Base-by-base conservation (phyloP, 2,329 filamentous ascomycete genomes). In the Colletotrichum lindemuthianum region DNA sequence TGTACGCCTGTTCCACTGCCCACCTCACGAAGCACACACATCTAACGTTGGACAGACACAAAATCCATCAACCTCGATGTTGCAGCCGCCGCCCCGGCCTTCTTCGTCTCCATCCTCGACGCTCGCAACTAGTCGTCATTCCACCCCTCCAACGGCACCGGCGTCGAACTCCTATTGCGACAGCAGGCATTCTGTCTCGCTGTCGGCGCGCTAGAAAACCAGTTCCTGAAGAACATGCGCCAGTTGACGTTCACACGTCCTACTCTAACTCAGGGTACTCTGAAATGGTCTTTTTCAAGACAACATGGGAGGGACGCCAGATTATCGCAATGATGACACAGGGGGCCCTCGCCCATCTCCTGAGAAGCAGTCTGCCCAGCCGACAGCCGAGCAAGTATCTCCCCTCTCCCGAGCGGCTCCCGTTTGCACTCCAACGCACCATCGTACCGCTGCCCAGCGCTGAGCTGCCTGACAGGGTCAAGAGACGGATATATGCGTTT, bases 131-230 rank as follows among this genome's bases (percentile, higher is more conserved):
- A 40, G 52, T 15, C 52, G 5, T 16, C 24, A 4, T 24, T 16
- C 1, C 43, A 55, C 32, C 12, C 37, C n/a, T 43, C 34, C n/a
- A 24, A 5, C 41, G 33, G 37, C 8, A 36, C 40, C 12, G 11
- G n/a, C 11, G 47, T 47, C 8, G 34, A 39, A 32, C 41, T 40
- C 13, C 24, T 40, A 6, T 16, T 49, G 36, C 44, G 54, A 0
- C 44, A 57, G n/a, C 44, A 41, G 24, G 54, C 54, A 4, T 57
- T 57, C 1, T 48, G 45, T 10, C 54, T 57, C 13, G 44, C 54
- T 2, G 36, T 49, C 6, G 54, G 44, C 5, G 36, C 41, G 0
- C 44, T 57, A 5, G 44, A 34, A 2, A 15, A 36, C 0, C 54
- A 48, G 24, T 44, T 40, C 24, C 9, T 49, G 16, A 24, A 36